Conservation (phyloP, 1,284 basidiomycete genomes). For the Pholiota adiposa region DNA sequence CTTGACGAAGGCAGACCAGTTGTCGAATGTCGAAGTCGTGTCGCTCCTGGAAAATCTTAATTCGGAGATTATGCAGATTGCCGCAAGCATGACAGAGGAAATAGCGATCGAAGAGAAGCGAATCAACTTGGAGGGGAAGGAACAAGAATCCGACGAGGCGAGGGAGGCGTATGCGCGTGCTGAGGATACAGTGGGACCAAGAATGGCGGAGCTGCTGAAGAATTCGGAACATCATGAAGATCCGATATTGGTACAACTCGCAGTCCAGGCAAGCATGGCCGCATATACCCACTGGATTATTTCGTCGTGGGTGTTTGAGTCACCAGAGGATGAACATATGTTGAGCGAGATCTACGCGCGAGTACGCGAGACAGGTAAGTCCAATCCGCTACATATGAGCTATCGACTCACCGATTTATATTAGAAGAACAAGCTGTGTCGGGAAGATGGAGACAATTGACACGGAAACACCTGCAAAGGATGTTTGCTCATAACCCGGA, state of each 20-base stretch:
- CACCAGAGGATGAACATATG: constrained; percentile 45
- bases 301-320: constrained; percentile 53
- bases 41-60: constrained; percentile 49
- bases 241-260: constrained; percentile 53
- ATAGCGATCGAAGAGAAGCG: constrained; percentile 37
- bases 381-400: not conserved
- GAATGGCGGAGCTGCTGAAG: constrained; percentile 39
- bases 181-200: constrained; percentile 40
- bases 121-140: constrained; percentile 19
- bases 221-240: constrained; percentile 42
- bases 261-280: constrained; percentile 50
- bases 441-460: constrained; percentile 57
- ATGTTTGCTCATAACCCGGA: constrained; percentile 38
- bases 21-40: constrained; percentile 53
- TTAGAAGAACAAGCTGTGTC: constrained; percentile 54
- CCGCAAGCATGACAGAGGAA: constrained; percentile 51
- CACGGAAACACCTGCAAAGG: constrained; percentile 46
- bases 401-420: constrained; percentile 10
- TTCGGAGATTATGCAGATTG: constrained; percentile 51
- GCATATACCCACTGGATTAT: constrained; percentile 50
- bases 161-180: constrained; percentile 34
- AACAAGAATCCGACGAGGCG: constrained; percentile 32
- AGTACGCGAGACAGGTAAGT: constrained; percentile 48
- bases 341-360: constrained; percentile 49
- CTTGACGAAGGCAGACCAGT: constrained; percentile 47